These are phyloP conservation scores for Zygnema circumcarinatum DNA, from an alignment of 139 green algal genomes.

Conservation along the genomic window DNA sequence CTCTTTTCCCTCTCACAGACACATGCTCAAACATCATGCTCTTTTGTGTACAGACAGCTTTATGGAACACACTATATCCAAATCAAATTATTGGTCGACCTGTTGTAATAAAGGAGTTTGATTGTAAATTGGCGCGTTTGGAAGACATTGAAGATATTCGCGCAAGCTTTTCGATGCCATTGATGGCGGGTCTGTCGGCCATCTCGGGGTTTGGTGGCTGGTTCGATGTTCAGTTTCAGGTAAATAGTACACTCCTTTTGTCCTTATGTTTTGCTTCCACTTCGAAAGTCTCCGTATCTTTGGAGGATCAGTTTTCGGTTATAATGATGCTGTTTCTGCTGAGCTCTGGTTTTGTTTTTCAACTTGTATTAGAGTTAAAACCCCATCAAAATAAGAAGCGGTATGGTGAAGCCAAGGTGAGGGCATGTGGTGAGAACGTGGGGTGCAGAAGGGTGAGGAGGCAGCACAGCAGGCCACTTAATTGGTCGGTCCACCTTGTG, in stretches of 20 bases:
- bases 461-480: not conserved
- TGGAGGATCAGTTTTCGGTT: not conserved
- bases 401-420: conserved; percentile 11
- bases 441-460: not conserved
- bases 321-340: not conserved
- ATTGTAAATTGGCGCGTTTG: conserved; percentile 78
- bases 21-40: too few relatives aligned
- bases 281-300: not conserved
- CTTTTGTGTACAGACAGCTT: conserved; percentile 55
- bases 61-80: conserved; percentile 37
- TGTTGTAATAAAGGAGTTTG: conserved; percentile 78
- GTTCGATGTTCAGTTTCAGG: conserved; percentile 86
- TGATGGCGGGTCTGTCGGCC: not conserved
- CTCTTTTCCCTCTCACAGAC: too few relatives aligned
- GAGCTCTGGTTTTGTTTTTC: not conserved
- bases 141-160: conserved; percentile 40
- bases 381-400: not conserved
- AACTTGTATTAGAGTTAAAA: conserved; percentile 19
- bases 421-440: not conserved
- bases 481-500: not conserved
- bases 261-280: conserved; percentile 15
- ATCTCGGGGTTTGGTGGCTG: conserved; percentile 78
- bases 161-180: conserved; percentile 6
- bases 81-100: conserved; percentile 49
- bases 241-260: not conserved